A percentile compares a stretch with the other conserved stretches of the same genome.
These are phyloP conservation scores for Sextonia rubra DNA, from an alignment of 164 flowering plant species.

Conservation along the genomic window DNA sequence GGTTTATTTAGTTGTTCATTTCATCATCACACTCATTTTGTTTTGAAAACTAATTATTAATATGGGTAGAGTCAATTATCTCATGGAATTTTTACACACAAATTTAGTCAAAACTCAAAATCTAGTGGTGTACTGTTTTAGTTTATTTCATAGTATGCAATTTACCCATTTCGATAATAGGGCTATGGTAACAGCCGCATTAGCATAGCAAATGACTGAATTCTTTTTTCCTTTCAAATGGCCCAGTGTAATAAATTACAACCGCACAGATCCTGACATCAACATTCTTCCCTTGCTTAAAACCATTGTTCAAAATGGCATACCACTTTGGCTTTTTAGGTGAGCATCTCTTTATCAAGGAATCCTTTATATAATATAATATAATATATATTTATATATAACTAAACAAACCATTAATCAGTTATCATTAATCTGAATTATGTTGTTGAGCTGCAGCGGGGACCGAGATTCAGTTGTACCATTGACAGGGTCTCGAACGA, in stretches of 20 bases:
- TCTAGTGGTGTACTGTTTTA: too few species aligned
- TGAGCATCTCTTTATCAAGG: conserved; percentile 14
- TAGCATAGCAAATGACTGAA: background rate
- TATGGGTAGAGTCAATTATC: too few species aligned
- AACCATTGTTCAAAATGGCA: conserved; percentile 43
- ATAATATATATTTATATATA: too few species aligned
- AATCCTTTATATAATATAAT: too few species aligned
- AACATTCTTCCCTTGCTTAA: conserved; percentile 76
- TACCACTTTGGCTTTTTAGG: conserved; percentile 93
- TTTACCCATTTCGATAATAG: too few species aligned
- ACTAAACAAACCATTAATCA: background rate
- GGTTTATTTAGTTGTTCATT: too few species aligned
- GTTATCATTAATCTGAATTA: background rate
- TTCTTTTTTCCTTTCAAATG: conserved; percentile 1
- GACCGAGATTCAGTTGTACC: conserved; percentile 97
- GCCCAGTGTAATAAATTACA: conserved; percentile 40
- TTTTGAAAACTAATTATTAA: too few species aligned
- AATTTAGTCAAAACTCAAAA: too few species aligned
- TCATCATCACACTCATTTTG: too few species aligned
- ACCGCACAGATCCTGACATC: conserved; percentile 49
- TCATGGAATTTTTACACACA: too few species aligned
- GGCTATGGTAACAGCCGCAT: background rate
- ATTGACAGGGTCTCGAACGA: conserved; percentile 72
- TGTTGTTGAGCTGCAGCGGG: conserved; percentile 47
- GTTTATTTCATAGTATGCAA: too few species aligned